These are phyloP conservation scores for Leccinum sublutescens DNA, from an alignment of 768 basidiomycete species.

Conservation along the genomic window DNA sequence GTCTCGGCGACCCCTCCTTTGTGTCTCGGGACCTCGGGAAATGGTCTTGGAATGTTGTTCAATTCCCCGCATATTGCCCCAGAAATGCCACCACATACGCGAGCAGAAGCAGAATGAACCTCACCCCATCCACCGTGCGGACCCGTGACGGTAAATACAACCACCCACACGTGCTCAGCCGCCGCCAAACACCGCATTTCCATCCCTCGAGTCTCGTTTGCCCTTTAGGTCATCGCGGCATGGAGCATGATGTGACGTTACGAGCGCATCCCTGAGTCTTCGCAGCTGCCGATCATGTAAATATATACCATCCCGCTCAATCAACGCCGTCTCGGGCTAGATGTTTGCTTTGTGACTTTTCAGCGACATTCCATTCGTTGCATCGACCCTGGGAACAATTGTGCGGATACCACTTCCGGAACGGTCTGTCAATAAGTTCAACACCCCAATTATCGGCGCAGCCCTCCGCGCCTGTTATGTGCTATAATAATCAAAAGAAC, in stretches of 20 bases:
- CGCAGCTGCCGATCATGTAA: constrained; percentile 9
- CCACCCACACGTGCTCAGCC: neutral
- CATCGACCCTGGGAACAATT: neutral
- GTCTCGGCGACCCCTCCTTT: constrained; percentile 1
- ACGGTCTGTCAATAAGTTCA: neutral
- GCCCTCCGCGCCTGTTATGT: constrained; percentile 1
- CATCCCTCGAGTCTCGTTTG: neutral
- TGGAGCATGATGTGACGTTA: constrained; percentile 4
- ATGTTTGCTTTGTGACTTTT: neutral
- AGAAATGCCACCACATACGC: neutral
- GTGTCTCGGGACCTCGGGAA: neutral
- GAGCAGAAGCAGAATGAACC: neutral
- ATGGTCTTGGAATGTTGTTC: neutral
- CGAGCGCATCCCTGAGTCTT: constrained; percentile 2
- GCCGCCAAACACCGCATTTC: neutral
- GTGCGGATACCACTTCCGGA: neutral
- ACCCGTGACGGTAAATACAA: neutral
- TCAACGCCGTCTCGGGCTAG: neutral
- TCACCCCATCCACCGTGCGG: neutral
- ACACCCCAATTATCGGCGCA: constrained; percentile 1
- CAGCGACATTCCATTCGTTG: neutral
- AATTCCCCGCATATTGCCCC: neutral
- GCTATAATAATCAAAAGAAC: constrained; percentile 8
- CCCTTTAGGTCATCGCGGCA: neutral
- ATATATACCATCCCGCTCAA: constrained; percentile 7